Conservation (phyloP, 805 yeast genomes). For the Metschnikowia continentalis region DNA sequence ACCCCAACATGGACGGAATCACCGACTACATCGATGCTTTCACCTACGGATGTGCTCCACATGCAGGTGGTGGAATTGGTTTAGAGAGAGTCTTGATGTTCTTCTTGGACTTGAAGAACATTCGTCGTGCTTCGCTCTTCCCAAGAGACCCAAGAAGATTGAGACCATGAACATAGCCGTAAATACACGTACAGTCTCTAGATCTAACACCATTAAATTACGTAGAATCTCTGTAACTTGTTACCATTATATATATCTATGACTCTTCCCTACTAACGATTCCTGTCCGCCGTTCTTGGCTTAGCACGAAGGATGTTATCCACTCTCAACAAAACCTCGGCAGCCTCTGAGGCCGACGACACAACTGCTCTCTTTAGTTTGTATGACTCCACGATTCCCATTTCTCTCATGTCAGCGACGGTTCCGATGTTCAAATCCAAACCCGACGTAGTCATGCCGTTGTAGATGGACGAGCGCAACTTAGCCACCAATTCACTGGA, state of each 20-base stretch:
- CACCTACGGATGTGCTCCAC: slow-evolving; percentile 95
- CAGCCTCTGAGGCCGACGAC: slow-evolving; percentile 95
- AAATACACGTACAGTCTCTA: not conserved
- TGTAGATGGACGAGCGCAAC: slow-evolving; percentile 84
- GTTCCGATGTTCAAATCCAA: slow-evolving; percentile 79
- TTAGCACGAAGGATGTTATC: slow-evolving; percentile 96
- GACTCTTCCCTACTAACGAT: slow-evolving; percentile 25
- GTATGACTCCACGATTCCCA: slow-evolving; percentile 89
- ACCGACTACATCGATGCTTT: slow-evolving; percentile 91
- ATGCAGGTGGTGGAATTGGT: slow-evolving; percentile 99
- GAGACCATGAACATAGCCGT: slow-evolving; percentile 53
- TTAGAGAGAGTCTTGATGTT: slow-evolving; percentile 98
- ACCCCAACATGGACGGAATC: slow-evolving; percentile 76
- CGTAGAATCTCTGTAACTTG: not conserved
- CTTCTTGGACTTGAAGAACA: slow-evolving; percentile 93
- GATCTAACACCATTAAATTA: not conserved
- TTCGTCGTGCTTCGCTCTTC: slow-evolving; percentile 97
- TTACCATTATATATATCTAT: slow-evolving; percentile 6
- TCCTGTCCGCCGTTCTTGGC: slow-evolving; percentile 95
- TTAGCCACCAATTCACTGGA: slow-evolving; percentile 88
- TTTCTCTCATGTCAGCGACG: slow-evolving; percentile 90
- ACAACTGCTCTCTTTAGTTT: slow-evolving; percentile 93
- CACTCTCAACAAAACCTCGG: slow-evolving; percentile 91
- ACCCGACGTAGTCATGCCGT: slow-evolving; percentile 89
- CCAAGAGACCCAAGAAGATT: slow-evolving; percentile 98